Evolutionary conservation across 306 rosid species (phyloP), one percentile per base, ranked within the genome.

Genomic region (Nissolia schottii): DNA sequence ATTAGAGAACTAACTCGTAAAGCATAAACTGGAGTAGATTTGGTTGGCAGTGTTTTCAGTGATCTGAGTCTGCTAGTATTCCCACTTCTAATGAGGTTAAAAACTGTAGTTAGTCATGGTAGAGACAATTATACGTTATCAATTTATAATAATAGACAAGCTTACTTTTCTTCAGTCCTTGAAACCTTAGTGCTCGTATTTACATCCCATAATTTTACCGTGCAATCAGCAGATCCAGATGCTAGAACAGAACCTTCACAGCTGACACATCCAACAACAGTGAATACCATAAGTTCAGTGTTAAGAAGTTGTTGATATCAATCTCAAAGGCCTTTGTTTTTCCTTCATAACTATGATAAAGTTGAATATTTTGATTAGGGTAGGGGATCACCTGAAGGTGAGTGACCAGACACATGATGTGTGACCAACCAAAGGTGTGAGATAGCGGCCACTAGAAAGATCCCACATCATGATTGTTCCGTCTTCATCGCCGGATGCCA

Each of bases 381-480:
- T 25, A 5, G 59, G 45, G 35, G 40, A 41, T 63, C 70, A 95
- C 99, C 99, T 95, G 87, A 86, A 91, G n/a, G 89, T 90, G 3
- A 91, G 89, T 7, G 96, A 82, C 99, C 99, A 95, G 23, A 95
- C 90, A 23, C 97, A 88, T 1, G 96, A 86, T n/a, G 96, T 82
- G 85, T 95, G 99, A 41, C 96, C 96, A 43, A 82, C 84, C 85
- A 95, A 81, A 66, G 97, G 96, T 4, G 88, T 84, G 65, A 95
- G 86, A 73, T 93, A 91, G 41, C 90, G 88, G 20, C 99, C 97
- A 15, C 85, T 89, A 40, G 97, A 95, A 54, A 95, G 96, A 75
- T 95, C 97, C 99, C 99, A 89, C 96, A 87, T 91, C 97, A 95
- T 91, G 70, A 95, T 89, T 27, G 92, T 77, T 6, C 99, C 99